Evolutionary conservation across 164 flowering plant species (phyloP), one percentile per base, ranked within the genome.

Genomic region (Tinospora cordifolia): DNA sequence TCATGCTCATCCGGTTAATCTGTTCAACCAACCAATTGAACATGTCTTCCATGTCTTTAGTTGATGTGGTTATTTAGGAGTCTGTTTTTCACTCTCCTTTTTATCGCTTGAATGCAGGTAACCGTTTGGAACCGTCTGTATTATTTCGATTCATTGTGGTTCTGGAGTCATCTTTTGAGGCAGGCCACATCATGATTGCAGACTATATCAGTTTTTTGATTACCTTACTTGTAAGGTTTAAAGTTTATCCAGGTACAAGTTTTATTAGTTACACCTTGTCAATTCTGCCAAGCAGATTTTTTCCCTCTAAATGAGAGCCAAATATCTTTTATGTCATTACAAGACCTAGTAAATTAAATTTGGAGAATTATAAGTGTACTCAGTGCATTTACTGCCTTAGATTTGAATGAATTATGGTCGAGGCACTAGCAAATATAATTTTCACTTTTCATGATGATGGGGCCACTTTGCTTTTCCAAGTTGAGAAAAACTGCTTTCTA

Each of bases 131-230:
- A 24, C 81, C 87, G 17, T 27, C 8, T 73, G n/a, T 86, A 14
- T 46, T 93, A 63, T 79, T 83, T 62, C 88, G 93, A 15, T 82
- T 87, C 62, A 72, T 91, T 46, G 96, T 89, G 71, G 85, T 91
- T 76, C 76, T 93, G 41, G 85, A 91, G 26, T 85, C 90, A 63
- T 77, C 94, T 19, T 91, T 79, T 75, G 80, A 75, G 79, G 86
- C 86, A 77, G 96, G 96, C 62, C 88, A 78, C 79, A 77, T 91
- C 71, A 76, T 74, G 71, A 82, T 84, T 67, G 81, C 82, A 19
- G 91, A 91, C 51, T 79, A 85, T 63, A 75, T 87, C 69, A 90
- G 97, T 77, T 88, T 91, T 81, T 76, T 87, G 69, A 74, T 86
- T 73, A 91, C 96, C 66, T 72, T 93, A 64, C 76, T 91, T 19